phyloP scores from a whole-genome alignment of 257 asterid species.

The Solanum lycopersicoides region DNA sequence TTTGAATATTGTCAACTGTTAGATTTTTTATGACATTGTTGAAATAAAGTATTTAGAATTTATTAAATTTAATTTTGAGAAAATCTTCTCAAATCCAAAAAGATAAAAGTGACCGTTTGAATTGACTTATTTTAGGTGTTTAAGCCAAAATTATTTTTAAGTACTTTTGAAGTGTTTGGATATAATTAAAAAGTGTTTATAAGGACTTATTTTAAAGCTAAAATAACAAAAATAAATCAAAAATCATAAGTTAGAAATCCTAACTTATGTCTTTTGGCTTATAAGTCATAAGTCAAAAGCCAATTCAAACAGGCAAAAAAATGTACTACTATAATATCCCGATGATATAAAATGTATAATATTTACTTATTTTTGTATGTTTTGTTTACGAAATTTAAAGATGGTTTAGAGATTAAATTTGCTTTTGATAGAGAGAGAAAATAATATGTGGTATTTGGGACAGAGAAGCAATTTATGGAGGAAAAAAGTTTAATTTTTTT shows the following conservation, averaged over 20 bases:
- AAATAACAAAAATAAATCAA: too few relatives aligned
- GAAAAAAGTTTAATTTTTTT: too few relatives aligned
- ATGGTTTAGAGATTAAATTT: not conserved
- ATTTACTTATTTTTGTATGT: not conserved
- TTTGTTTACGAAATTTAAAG: not conserved
- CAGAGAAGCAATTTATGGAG: not conserved
- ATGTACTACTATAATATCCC: not conserved
- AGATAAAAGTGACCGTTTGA: not conserved
- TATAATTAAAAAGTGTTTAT: too few relatives aligned
- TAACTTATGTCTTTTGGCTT: too few relatives aligned
- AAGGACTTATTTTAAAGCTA: too few relatives aligned
- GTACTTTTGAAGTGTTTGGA: too few relatives aligned
- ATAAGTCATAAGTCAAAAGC: too few relatives aligned
- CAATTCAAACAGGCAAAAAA: too few relatives aligned
- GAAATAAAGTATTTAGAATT: not conserved
- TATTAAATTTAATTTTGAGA: not conserved
- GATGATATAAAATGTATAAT: not conserved
- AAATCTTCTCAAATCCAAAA: not conserved
- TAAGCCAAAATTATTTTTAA: too few relatives aligned
- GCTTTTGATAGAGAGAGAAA: not conserved
- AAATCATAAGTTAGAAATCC: too few relatives aligned
- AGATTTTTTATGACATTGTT: not conserved
- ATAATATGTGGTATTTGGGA: not conserved
- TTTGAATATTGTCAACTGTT: not conserved
- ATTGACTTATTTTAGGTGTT: too few relatives aligned